Percentiles rank a stretch among this genome's conserved stretches.
phyloP scores from a whole-genome alignment of 768 basidiomycete genomes.

The Mycena pura region DNA sequence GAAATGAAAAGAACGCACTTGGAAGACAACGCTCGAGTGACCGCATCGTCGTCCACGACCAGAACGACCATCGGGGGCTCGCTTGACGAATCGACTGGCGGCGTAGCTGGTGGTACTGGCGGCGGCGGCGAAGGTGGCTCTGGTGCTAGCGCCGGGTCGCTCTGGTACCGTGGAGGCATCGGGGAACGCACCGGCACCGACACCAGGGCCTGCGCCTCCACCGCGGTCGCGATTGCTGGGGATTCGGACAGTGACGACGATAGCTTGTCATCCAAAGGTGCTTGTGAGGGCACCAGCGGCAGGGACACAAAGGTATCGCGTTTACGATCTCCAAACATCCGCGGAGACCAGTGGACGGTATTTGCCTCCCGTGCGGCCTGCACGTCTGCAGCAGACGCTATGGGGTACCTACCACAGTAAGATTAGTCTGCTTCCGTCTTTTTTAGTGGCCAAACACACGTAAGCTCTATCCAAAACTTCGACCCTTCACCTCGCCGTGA shows the following conservation, averaged over 20 bases:
- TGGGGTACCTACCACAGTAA: conserved; percentile 10
- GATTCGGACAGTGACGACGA: no score
- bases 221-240: background rate
- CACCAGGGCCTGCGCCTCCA: background rate
- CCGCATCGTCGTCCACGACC: conserved; percentile 43
- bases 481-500: conserved; percentile 44
- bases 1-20: conserved; percentile 5
- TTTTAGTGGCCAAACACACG: background rate
- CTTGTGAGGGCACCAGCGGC: background rate
- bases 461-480: conserved; percentile 50
- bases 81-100: conserved; percentile 3
- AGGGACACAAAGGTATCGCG: background rate
- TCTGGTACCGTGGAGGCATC: conserved; percentile 12
- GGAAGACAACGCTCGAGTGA: conserved; percentile 38
- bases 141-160: conserved; percentile 5
- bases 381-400: conserved; percentile 12
- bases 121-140: conserved; percentile 12
- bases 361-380: conserved; percentile 19
- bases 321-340: background rate
- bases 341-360: background rate
- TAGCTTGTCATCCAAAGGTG: background rate
- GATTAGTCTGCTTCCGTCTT: background rate
- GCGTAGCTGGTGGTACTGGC: conserved; percentile 8
- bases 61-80: conserved; percentile 33
- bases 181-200: background rate